Conservation (phyloP, 768 basidiomycete genomes). For the Bullera alba region DNA sequence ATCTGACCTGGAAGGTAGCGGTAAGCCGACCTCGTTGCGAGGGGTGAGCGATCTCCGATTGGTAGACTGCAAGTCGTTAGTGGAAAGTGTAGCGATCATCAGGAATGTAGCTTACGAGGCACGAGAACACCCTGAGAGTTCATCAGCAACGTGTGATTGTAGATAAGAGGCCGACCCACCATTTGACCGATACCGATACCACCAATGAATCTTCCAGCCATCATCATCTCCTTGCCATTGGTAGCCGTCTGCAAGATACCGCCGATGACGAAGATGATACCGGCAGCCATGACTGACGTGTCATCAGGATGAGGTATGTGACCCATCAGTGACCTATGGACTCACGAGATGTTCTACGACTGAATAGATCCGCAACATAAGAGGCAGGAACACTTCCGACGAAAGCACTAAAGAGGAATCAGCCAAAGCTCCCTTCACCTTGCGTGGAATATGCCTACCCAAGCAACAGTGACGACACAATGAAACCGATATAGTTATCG, state of each 20-base stretch:
- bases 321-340: not conserved
- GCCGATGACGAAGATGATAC: constrained; percentile 19
- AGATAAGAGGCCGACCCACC: constrained; percentile 55
- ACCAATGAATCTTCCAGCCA: constrained; percentile 43
- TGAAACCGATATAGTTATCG: constrained; percentile 35
- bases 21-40: constrained; percentile 52
- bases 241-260: constrained; percentile 20
- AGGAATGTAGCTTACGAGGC: constrained; percentile 48
- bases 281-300: constrained; percentile 30
- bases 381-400: constrained; percentile 26
- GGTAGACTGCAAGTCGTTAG: constrained; percentile 53
- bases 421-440: not conserved
- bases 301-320: constrained; percentile 52
- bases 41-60: constrained; percentile 59
- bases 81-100: not conserved
- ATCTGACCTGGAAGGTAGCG: constrained; percentile 33
- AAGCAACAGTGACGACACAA: constrained; percentile 33
- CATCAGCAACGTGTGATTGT: constrained; percentile 65
- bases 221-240: constrained; percentile 15
- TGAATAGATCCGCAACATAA: constrained; percentile 50
- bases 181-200: constrained; percentile 43
- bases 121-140: constrained; percentile 45
- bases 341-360: constrained; percentile 16
- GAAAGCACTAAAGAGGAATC: constrained; percentile 41
- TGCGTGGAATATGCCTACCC: constrained; percentile 16